Percentiles rank a stretch among this genome's conserved stretches.
Conservation (phyloP, 306 rosid genomes). For the Rubus parviflorus region DNA sequence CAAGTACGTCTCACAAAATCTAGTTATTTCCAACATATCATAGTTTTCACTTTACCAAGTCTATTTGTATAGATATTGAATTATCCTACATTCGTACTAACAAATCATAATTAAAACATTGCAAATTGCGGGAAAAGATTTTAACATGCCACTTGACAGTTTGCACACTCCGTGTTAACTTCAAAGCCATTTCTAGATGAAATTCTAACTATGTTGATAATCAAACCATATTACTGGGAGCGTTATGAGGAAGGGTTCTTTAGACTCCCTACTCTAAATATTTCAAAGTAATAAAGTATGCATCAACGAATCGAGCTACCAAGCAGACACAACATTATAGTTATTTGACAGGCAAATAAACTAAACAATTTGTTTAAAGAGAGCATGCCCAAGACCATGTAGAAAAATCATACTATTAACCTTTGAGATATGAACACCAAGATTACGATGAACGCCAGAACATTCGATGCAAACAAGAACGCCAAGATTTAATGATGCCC, state of each 20-base stretch:
- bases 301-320: neutral
- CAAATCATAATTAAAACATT: neutral
- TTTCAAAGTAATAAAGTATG: neutral
- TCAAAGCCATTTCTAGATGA: neutral
- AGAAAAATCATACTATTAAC: conserved; percentile 34
- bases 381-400: neutral
- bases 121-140: neutral
- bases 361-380: neutral
- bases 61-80: neutral
- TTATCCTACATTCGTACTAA: neutral
- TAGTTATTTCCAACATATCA: neutral
- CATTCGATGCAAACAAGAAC: conserved; percentile 99
- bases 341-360: neutral
- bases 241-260: neutral
- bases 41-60: neutral
- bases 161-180: neutral
- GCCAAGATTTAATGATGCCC: conserved; percentile 99
- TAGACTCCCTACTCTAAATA: neutral
- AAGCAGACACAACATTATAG: neutral
- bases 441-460: conserved; percentile 99
- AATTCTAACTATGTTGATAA: neutral
- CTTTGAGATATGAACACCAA: conserved; percentile 99
- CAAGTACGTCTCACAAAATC: neutral
- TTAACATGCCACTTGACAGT: neutral
- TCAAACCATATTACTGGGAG: neutral